Conservation (phyloP, 176 grass and related monocot species). For the Oropetium thomaeum region DNA sequence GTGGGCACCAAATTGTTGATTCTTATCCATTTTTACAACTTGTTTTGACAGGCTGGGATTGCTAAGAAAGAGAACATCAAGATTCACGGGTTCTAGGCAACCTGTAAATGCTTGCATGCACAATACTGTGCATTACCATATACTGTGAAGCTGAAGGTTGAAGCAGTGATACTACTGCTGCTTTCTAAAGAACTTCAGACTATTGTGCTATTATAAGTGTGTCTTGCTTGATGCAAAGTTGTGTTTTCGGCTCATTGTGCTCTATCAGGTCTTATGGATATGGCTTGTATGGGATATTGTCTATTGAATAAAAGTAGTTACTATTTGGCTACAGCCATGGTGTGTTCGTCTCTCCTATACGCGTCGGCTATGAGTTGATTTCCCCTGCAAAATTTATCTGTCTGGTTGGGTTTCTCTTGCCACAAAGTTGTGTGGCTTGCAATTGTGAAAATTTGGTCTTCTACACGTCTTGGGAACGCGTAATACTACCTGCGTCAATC, state of each 20-base stretch:
- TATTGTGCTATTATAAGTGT: slow-evolving; percentile 11
- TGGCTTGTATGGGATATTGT: slow-evolving; percentile 34
- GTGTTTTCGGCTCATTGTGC: slow-evolving; percentile 20
- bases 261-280: slow-evolving; percentile 8
- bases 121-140: not conserved
- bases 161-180: slow-evolving; percentile 13
- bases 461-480: not conserved
- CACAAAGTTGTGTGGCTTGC: not conserved
- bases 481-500: too few relatives aligned
- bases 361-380: not conserved
- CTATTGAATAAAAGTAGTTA: slow-evolving; percentile 26
- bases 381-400: not conserved
- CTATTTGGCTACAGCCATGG: slow-evolving; percentile 1
- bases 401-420: not conserved
- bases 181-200: slow-evolving; percentile 24
- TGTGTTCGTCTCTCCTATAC: not conserved
- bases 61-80: slow-evolving; percentile 78
- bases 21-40: not conserved
- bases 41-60: slow-evolving; percentile 51
- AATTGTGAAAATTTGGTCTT: not conserved
- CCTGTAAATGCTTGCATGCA: slow-evolving; percentile 2
- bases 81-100: slow-evolving; percentile 66
- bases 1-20: not conserved
- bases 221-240: slow-evolving; percentile 56
- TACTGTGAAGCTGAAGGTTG: slow-evolving; percentile 33